Base-by-base conservation (phyloP, 371 early-diverging fungal species). In the Batkoa obscura region DNA sequence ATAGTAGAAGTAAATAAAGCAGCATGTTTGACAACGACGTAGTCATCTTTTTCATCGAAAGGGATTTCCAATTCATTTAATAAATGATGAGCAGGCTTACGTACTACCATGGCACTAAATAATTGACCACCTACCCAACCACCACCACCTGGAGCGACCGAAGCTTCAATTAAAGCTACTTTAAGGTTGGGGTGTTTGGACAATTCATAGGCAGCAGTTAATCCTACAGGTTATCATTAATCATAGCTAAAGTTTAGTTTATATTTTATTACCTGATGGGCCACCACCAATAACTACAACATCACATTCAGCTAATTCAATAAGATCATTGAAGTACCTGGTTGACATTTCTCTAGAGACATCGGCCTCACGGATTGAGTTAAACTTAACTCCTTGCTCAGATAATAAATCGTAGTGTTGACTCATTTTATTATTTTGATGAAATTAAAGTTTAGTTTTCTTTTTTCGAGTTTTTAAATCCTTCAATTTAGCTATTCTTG, bases 101-200 rank as follows among this genome's bases (percentile, higher is more conserved):
- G 79, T 54, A 80, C 78, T 50, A 80, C 61, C 75, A 72, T 75
- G 53, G 78, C 75, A 33, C 78, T 73, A 66, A 81, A 76, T 43
- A 84, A 70, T 67, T 84, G 84, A 12, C 84, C 84, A 42, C 84
- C 84, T 50, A 84, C 68, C 84, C 84, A 84, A 47, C 81, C 80
- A 39, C 84, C 84, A 59, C 77, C 82, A 46, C 81, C 81, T 33
- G 81, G 81, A 23, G 78, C 68, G 47, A 80, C 80, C 50, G 69
- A 74, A 58, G 76, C 76, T 59, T 80, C 80, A 55, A 80, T 76
- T 51, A 80, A 72, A 23, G 80, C 74, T 43, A 83, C 75, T 64
- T 78, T 73, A 59, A 79, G 60, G 34, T 72, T 63, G 50, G 80
- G 81, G 62, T 72, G 73, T 69, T 79, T 80, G 68, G 76, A 73